These are phyloP conservation scores for Arxiozyma bovina DNA, from an alignment of 1,139 yeast species.

Conservation along the genomic window DNA sequence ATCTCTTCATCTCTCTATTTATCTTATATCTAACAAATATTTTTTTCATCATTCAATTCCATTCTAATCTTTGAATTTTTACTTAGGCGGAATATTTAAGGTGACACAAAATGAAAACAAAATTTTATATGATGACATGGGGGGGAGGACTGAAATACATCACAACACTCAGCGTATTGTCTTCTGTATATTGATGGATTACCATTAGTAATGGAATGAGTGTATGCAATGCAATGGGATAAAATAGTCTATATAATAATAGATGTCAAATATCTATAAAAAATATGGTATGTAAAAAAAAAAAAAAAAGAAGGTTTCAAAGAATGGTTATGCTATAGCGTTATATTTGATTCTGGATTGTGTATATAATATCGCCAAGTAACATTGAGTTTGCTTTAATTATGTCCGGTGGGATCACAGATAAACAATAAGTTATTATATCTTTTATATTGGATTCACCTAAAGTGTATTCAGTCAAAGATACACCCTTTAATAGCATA, in stretches of 20 bases:
- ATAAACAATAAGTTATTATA: slow-evolving; percentile 20
- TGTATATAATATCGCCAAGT: slow-evolving; percentile 20
- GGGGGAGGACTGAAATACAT: background rate
- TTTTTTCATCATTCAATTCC: background rate
- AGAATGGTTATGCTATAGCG: background rate
- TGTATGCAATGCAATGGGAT: background rate
- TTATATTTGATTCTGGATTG: background rate
- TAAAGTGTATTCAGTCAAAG: slow-evolving; percentile 16
- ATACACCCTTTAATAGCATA: slow-evolving; percentile 23
- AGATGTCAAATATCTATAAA: background rate
- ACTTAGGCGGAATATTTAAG: background rate
- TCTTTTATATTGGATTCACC: slow-evolving; percentile 17
- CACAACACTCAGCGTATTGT: background rate
- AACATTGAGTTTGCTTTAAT: slow-evolving; percentile 14
- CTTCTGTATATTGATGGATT: background rate
- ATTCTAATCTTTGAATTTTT: background rate
- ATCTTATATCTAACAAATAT: background rate
- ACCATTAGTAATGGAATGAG: background rate
- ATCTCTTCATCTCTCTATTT: background rate
- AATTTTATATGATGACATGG: background rate
- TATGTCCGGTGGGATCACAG: slow-evolving; percentile 15
- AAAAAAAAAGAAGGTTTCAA: too few species aligned
- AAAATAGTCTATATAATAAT: background rate
- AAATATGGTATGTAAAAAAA: too few species aligned
- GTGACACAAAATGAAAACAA: background rate